Conservation (phyloP, 371 early-diverging fungal genomes). For the Amoeboaphelidium protococcarum region DNA sequence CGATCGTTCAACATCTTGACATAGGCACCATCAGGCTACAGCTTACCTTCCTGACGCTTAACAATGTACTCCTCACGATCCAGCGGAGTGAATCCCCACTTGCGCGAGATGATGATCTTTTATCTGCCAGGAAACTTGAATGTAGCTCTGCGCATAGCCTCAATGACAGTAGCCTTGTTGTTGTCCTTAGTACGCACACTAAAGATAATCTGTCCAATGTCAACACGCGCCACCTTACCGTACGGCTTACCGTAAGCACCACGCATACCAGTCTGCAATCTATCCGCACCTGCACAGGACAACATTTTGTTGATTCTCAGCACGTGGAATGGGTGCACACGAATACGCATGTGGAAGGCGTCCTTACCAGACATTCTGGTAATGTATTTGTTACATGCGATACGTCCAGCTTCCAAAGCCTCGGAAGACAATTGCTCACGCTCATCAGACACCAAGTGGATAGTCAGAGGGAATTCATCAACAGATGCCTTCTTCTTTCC, state of each 20-base stretch:
- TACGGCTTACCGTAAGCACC: slow-evolving; percentile 99
- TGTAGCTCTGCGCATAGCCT: slow-evolving; percentile 96
- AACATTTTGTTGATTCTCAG: slow-evolving; percentile 99
- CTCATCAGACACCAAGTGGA: slow-evolving; percentile 95
- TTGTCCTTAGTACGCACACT: slow-evolving; percentile 93
- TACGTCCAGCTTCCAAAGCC: slow-evolving; percentile 98
- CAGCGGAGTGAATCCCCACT: slow-evolving; percentile 99
- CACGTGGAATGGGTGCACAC: slow-evolving; percentile 99
- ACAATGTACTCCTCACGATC: slow-evolving; percentile 60
- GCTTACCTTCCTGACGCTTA: slow-evolving; percentile 42
- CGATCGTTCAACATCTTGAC: slow-evolving; percentile 82
- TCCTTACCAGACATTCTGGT: slow-evolving; percentile 96
- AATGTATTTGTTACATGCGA: slow-evolving; percentile 99
- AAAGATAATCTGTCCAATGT: slow-evolving; percentile 95
- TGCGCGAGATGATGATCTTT: slow-evolving; percentile 94
- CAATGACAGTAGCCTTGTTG: slow-evolving; percentile 82
- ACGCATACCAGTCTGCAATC: slow-evolving; percentile 99
- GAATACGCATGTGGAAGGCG: slow-evolving; percentile 97
- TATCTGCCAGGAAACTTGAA: slow-evolving; percentile 99
- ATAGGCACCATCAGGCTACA: slow-evolving; percentile 87
- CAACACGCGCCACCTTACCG: slow-evolving; percentile 96
- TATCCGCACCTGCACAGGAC: slow-evolving; percentile 99
- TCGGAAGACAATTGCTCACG: slow-evolving; percentile 97
- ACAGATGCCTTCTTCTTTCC: slow-evolving; percentile 98
- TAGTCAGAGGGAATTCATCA: slow-evolving; percentile 89